A percentile compares a stretch with the other conserved stretches of the same genome.
Evolutionary conservation across 1,284 basidiomycete genomes (phyloP).

Genomic region (Naganishia liquefaciens): DNA sequence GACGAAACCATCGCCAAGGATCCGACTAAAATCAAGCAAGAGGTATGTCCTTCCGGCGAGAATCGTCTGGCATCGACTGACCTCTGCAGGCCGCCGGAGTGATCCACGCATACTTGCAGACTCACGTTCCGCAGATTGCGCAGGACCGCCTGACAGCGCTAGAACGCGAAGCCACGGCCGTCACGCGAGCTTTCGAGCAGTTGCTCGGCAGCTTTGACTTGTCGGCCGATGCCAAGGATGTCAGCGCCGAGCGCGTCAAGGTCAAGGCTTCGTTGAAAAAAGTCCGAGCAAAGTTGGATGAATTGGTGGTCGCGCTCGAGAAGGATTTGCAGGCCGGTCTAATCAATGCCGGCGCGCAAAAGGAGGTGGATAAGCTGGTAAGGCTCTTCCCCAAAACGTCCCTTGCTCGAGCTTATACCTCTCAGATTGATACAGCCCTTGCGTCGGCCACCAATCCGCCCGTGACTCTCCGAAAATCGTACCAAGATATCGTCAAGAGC

Average conservation of each 20-base stretch:
- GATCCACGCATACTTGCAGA: slow-evolving; percentile 15
- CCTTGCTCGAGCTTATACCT: not conserved
- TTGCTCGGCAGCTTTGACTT: slow-evolving; percentile 13
- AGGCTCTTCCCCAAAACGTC: not conserved
- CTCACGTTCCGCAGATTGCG: slow-evolving; percentile 16
- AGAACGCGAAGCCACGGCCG: slow-evolving; percentile 12
- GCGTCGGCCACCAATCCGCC: slow-evolving; percentile 5
- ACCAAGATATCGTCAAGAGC: slow-evolving; percentile 4
- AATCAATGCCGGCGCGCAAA: slow-evolving; percentile 16
- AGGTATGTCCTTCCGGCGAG: slow-evolving; percentile 1
- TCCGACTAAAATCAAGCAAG: slow-evolving; percentile 20
- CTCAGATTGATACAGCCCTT: slow-evolving; percentile 14
- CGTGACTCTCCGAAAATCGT: slow-evolving; percentile 6
- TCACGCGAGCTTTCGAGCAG: slow-evolving; percentile 17
- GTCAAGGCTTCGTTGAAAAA: slow-evolving; percentile 24
- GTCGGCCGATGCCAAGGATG: slow-evolving; percentile 20
- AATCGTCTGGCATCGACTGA: not conserved
- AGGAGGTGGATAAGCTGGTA: slow-evolving; percentile 20
- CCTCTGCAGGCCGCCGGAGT: slow-evolving; percentile 9
- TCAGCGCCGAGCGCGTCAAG: slow-evolving; percentile 15
- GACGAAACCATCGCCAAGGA: slow-evolving; percentile 7
- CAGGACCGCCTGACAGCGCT: slow-evolving; percentile 13
- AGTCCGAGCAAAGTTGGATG: slow-evolving; percentile 24
- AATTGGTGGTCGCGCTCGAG: slow-evolving; percentile 4
- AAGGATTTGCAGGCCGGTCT: slow-evolving; percentile 15